Evolutionary conservation across 2,329 filamentous ascomycete species (phyloP).

Genomic region (Geosmithia morbida): DNA sequence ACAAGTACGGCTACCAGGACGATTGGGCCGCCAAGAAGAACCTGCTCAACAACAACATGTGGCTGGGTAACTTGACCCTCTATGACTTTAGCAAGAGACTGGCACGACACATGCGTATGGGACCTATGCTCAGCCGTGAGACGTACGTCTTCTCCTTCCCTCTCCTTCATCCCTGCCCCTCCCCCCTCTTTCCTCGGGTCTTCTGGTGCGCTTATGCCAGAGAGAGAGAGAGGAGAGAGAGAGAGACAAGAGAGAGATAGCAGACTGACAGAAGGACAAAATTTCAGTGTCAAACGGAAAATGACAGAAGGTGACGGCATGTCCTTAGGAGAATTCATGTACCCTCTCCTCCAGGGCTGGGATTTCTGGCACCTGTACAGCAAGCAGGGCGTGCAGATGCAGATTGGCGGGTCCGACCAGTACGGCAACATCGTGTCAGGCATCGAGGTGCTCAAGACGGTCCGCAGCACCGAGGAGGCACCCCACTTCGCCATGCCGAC

Average conservation of each 20-base stretch:
- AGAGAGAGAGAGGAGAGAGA: no score
- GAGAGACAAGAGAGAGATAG: neutral
- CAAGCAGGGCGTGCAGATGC: constrained; percentile 56
- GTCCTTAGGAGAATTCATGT: constrained; percentile 86
- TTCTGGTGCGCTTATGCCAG: no score
- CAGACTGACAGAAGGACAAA: neutral
- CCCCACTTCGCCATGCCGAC: constrained; percentile 21
- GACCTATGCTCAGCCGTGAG: constrained; percentile 77
- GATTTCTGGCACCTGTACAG: constrained; percentile 85
- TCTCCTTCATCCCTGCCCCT: neutral
- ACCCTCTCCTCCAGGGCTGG: constrained; percentile 88
- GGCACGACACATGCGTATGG: constrained; percentile 61
- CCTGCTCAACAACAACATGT: constrained; percentile 69
- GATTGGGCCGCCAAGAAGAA: constrained; percentile 52
- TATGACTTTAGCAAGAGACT: constrained; percentile 63
- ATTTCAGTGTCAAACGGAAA: constrained; percentile 54
- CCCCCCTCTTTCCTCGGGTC: neutral
- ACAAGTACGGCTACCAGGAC: constrained; percentile 47
- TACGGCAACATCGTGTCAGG: constrained; percentile 92
- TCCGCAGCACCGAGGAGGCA: constrained; percentile 43
- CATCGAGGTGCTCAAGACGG: constrained; percentile 68
- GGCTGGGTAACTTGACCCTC: constrained; percentile 61
- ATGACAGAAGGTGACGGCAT: constrained; percentile 80
- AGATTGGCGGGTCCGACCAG: constrained; percentile 92
- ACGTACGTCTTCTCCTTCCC: constrained; percentile 42